A percentile compares a stretch with the other conserved stretches of the same genome.
Evolutionary conservation across 1,284 basidiomycete genomes (phyloP).

Genomic region (Moesziomyces antarcticus): DNA sequence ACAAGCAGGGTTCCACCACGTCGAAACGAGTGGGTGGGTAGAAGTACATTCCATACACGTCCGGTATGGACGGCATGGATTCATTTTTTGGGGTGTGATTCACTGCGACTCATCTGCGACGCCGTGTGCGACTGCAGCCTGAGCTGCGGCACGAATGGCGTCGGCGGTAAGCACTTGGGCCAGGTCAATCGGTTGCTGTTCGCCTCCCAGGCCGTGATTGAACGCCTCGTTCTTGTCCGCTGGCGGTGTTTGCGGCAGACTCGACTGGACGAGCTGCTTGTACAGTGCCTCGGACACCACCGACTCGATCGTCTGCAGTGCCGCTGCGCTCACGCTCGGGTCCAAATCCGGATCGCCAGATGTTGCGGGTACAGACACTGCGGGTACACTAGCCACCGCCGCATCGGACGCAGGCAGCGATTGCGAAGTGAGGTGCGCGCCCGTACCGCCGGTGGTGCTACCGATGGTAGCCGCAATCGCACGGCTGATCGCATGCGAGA

Average conservation of each 20-base stretch:
- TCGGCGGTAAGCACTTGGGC: constrained; percentile 28
- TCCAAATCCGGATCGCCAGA: constrained; percentile 8
- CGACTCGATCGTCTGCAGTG: constrained; percentile 32
- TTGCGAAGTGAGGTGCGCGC: constrained; percentile 4
- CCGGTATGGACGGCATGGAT: too few relatives aligned
- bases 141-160: constrained; percentile 38
- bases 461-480: constrained; percentile 39
- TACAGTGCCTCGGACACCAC: constrained; percentile 39
- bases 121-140: constrained; percentile 39
- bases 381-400: too few relatives aligned
- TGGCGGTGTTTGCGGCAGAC: constrained; percentile 7
- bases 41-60: too few relatives aligned
- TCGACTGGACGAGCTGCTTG: constrained; percentile 32
- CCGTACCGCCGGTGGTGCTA: constrained; percentile 9
- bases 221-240: not conserved
- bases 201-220: not conserved
- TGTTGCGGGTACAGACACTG: too few relatives aligned
- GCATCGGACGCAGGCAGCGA: constrained; percentile 1
- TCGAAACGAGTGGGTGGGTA: too few relatives aligned
- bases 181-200: constrained; percentile 5
- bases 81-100: not conserved
- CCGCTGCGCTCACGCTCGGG: constrained; percentile 29
- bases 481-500: constrained; percentile 34
- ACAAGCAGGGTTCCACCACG: too few relatives aligned
- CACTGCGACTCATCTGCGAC: constrained; percentile 4